These are phyloP conservation scores for Fusarium goolgardi DNA, from an alignment of 2,329 filamentous ascomycete species.

Conservation along the genomic window DNA sequence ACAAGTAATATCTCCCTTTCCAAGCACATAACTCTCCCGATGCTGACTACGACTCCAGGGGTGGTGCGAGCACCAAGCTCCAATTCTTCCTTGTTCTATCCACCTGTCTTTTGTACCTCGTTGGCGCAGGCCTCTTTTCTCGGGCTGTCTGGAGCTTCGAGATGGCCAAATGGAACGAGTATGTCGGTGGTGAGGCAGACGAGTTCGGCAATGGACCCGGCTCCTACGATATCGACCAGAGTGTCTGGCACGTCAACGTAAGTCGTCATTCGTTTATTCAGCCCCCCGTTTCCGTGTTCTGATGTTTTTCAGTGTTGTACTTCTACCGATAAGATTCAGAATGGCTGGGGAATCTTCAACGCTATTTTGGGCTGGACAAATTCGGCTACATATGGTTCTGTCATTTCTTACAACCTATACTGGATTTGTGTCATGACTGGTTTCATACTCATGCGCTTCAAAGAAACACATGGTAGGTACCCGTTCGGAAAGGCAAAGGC, in stretches of 20 bases:
- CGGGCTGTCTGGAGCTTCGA: conserved; percentile 81
- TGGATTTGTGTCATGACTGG: conserved; percentile 81
- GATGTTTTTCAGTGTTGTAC: conserved; percentile 72
- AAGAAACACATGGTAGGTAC: conserved; percentile 67
- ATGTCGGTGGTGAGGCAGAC: conserved; percentile 68
- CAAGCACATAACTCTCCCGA: not conserved
- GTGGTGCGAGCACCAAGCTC: conserved; percentile 57
- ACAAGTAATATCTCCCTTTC: conserved; percentile 68
- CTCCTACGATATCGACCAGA: conserved; percentile 81
- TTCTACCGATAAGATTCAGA: conserved; percentile 74
- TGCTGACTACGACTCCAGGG: conserved; percentile 46
- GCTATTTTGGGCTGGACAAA: conserved; percentile 89
- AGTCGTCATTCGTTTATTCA: conserved; percentile 47
- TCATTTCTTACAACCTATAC: conserved; percentile 89
- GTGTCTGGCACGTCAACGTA: conserved; percentile 85
- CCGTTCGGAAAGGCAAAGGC: conserved; percentile 57
- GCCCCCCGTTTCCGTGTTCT: not conserved
- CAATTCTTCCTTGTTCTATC: conserved; percentile 85
- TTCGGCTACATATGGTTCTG: conserved; percentile 86
- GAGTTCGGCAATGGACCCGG: conserved; percentile 71
- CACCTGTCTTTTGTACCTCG: conserved; percentile 85
- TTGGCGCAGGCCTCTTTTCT: conserved; percentile 85
- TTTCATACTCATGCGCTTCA: conserved; percentile 74
- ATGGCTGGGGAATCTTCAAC: conserved; percentile 90
- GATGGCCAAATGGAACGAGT: conserved; percentile 73